Base-by-base conservation (phyloP, 129 eudicot species). In the Sambucus nigra region DNA sequence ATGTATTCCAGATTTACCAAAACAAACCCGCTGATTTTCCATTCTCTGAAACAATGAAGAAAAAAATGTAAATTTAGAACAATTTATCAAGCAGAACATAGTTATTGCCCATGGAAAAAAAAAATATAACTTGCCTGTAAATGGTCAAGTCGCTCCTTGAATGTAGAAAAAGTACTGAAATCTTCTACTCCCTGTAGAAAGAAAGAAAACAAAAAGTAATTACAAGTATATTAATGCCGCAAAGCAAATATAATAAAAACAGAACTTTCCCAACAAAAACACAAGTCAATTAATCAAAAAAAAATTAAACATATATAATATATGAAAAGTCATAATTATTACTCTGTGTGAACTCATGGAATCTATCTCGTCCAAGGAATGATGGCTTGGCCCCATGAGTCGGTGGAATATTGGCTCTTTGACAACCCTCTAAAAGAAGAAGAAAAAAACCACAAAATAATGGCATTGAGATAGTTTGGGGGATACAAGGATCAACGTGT, bases 1-100 rank as follows among this genome's bases (percentile, higher is more conserved):
- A 65, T 88, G 97, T 67, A 88, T 88, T 65, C 82, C 73, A 46
- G 97, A 88, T 73, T 78, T 80, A 16, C 97, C 97, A 53, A 88
- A 88, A 55, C 97, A 84, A 63, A 88, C 79, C 18, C 87, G 81
- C 31, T 53, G 64, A 22, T 64, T 78, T 70, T 84, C 97, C 7
- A 83, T 78, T 55, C 25, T 80, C 97, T 88, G 78, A 47, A 69
- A 32, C 61, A 61, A 38, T 16, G 20, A 51, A 29, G n/a, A 12
- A 55, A 58, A 25, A 35, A 12, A 2, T 40, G 19, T 52, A 29
- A 31, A 2, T 7, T 35, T 12, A 53, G 54, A 32, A 47, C 31
- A 41, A 38, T 28, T 38, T 18, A 63, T 17, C 16, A 31, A 54
- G 25, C 45, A 27, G 13, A 47, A n/a, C 12, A 29, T 39, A 66